These are phyloP conservation scores for Aspergillus bombycis DNA, from an alignment of 2,329 filamentous ascomycete genomes.

Conservation along the genomic window DNA sequence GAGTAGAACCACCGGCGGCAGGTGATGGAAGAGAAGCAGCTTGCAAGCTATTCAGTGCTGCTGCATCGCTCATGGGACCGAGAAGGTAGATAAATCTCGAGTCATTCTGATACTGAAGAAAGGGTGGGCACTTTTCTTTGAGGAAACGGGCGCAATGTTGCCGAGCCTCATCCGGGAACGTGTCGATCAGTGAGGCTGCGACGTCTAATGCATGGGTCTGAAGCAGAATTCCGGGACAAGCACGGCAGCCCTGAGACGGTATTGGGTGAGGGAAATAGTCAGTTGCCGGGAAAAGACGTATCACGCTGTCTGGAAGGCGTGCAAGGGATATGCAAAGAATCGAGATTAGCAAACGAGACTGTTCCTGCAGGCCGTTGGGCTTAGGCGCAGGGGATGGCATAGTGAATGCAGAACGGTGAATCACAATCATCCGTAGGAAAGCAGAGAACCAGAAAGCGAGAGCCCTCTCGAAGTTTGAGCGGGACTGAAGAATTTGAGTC, in stretches of 20 bases:
- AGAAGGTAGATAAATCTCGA: constrained; percentile 46
- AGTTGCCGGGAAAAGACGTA: constrained; percentile 34
- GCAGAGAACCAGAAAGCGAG: constrained; percentile 47
- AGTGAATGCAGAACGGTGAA: constrained; percentile 44
- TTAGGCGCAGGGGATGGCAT: constrained; percentile 26
- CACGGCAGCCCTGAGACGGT: constrained; percentile 26
- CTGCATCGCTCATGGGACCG: constrained; percentile 38
- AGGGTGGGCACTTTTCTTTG: constrained; percentile 45
- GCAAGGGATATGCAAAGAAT: constrained; percentile 47
- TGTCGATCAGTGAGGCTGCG: constrained; percentile 48
- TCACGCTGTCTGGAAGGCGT: constrained; percentile 35
- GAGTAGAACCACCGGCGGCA: constrained; percentile 34
- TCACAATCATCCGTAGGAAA: constrained; percentile 43
- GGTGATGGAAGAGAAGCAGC: constrained; percentile 36
- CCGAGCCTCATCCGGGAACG: constrained; percentile 48
- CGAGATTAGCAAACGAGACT: constrained; percentile 41
- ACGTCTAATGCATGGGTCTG: constrained; percentile 50
- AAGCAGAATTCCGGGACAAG: constrained; percentile 37
- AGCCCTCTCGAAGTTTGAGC: constrained; percentile 32
- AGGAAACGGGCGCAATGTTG: constrained; percentile 47
- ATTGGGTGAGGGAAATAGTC: constrained; percentile 33
- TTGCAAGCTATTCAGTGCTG: constrained; percentile 23
- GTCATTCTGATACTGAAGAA: constrained; percentile 43
- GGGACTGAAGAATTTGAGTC: constrained; percentile 18
- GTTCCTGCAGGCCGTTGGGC: constrained; percentile 34